Base-by-base conservation (phyloP, 192 early-diverging fungal genomes). In the Coemansia sp. region DNA sequence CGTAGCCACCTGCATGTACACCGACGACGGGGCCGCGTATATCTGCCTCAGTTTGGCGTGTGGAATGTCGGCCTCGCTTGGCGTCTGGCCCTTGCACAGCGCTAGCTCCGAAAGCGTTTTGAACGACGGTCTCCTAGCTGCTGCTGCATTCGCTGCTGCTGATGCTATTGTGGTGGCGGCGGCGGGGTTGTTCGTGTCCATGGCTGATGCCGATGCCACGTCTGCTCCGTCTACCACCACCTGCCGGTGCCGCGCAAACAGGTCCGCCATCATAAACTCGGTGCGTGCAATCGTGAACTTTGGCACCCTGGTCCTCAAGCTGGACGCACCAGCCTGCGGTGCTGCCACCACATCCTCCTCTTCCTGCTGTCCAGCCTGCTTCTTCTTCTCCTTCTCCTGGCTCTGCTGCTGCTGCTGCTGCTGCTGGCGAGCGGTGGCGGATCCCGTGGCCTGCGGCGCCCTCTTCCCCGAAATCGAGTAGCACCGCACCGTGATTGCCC, bases 391-490 rank as follows among this genome's bases (percentile, higher is more conserved):
- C 9, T 32, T 38, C 13, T 49, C 42, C 55, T 63, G 68, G 39
- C 44, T 19, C 43, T 2, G 20, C 49, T 57, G 59, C 19, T 40
- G 13, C 19, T 53, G 53, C 19, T 68, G 65, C 40, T 58, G 63
- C 56, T 64, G 44, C 56, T 60, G 69, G 4, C 53, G 54, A 2
- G 69, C 39, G 12, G 63, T 39, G 7, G 56, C 40, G 11, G 64
- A 19, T 17, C 46, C 32, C 16, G 65, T 49, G 0, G 40, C 9
- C 13, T 58, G 13, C 7, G 67, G 79, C 17, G 70, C 51, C 5
- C 74, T 55, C 59, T 81, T 81, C 60, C 71, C 64, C 1, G 79
- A 70, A 49, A 76, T 71, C 20, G 79, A 81, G 63, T 81, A 81
- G 11, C 61, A 49, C 4, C 79, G 68, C 41, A 70, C 64, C 20